Evolutionary conservation across 2,329 filamentous ascomycete genomes (phyloP).

Genomic region (Aspergillus pseudonomiae): DNA sequence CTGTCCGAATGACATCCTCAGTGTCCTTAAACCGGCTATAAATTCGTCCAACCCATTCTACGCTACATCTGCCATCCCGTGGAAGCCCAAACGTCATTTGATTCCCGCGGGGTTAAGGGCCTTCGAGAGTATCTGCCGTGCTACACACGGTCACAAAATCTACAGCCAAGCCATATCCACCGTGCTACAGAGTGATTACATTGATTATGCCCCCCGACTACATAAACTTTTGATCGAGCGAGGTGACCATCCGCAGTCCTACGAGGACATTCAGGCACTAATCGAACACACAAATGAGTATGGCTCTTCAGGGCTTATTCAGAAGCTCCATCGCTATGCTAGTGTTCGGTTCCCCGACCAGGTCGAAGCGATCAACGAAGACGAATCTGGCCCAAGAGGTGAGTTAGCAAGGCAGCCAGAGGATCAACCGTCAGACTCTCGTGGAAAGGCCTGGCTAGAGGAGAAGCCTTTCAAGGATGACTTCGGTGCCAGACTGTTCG

Average conservation of each 20-base stretch:
- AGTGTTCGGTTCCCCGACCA: conserved; percentile 20
- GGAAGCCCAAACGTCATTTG: conserved; percentile 13
- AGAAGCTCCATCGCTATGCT: conserved; percentile 26
- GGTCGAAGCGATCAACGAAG: conserved; percentile 15
- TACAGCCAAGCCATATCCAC: conserved; percentile 48
- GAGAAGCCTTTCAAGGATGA: conserved; percentile 64
- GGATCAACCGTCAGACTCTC: not conserved
- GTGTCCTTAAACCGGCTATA: conserved; percentile 32
- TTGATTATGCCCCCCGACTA: conserved; percentile 48
- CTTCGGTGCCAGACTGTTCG: conserved; percentile 80
- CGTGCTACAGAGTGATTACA: conserved; percentile 42
- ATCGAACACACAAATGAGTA: conserved; percentile 43
- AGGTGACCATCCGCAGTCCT: conserved; percentile 46
- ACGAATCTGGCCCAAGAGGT: conserved; percentile 8
- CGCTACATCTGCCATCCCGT: conserved; percentile 17
- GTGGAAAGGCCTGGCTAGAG: conserved; percentile 15
- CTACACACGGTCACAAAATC: conserved; percentile 40
- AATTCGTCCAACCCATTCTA: conserved; percentile 24
- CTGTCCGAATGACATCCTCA: conserved; percentile 31
- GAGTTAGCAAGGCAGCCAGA: not conserved
- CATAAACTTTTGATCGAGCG: conserved; percentile 48
- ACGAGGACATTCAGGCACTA: conserved; percentile 44
- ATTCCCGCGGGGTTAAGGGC: conserved; percentile 32
- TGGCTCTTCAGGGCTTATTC: conserved; percentile 28
- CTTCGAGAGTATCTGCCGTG: conserved; percentile 48